phyloP scores from a whole-genome alignment of 2,329 filamentous ascomycete genomes.

The Geosmithia putterillii region DNA sequence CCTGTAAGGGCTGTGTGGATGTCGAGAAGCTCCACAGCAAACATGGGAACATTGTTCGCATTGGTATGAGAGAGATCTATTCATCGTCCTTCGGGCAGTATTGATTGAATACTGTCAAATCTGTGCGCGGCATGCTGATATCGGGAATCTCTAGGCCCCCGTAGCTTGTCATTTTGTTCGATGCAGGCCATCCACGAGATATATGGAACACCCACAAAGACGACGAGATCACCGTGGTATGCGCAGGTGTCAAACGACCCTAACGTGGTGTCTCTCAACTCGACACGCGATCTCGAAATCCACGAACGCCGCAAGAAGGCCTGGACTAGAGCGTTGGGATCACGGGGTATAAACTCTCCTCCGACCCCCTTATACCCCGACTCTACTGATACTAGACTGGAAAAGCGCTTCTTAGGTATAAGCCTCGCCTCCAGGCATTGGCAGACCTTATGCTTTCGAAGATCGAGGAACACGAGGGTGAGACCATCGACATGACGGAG shows the following conservation, averaged over 20 bases:
- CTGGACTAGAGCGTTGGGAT: conserved; percentile 12
- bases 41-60: conserved; percentile 16
- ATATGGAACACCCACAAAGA: conserved; percentile 6
- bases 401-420: conserved; percentile 1
- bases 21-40: conserved; percentile 12
- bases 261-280: conserved; percentile 16
- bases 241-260: conserved; percentile 8
- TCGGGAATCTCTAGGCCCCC: too few species aligned
- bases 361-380: too few species aligned
- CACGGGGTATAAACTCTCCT: too few species aligned
- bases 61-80: conserved; percentile 7
- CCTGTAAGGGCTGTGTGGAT: conserved; percentile 11
- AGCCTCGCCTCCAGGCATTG: neutral
- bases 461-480: conserved; percentile 9
- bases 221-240: conserved; percentile 1
- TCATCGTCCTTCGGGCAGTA: too few species aligned
- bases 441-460: conserved; percentile 8
- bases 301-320: conserved; percentile 17
- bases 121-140: too few species aligned
- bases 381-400: too few species aligned
- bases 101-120: too few species aligned
- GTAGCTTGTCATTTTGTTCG: conserved; percentile 18
- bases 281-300: conserved; percentile 13
- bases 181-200: conserved; percentile 13
- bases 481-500: conserved; percentile 13